Base-by-base conservation (phyloP, 2,329 filamentous ascomycete genomes). In the Ophiostoma australiae region DNA sequence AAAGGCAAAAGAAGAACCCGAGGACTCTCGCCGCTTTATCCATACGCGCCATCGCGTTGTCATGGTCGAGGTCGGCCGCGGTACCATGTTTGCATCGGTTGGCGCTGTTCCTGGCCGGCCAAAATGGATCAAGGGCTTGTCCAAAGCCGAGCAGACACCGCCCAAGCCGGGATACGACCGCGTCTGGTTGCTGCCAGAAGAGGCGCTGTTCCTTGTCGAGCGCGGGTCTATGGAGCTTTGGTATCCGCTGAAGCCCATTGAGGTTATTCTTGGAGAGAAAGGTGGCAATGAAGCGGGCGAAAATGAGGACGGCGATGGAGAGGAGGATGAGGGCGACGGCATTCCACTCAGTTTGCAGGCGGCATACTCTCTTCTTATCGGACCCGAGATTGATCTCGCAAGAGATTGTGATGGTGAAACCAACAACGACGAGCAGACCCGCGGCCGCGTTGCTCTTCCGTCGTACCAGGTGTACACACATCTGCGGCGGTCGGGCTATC, bases 341-440 rank as follows among this genome's bases (percentile, higher is more conserved):
- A 79, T 95, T n/a, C 93, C 94, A 0, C 89, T 99, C 83, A 97
- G 92, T 79, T 81, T 98, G 55, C 92, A 98, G 79, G 94, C 91
- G 6, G 93, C 93, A 0, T 98, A 98, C 82, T 87, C 94, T 5
- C 86, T 93, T 31, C 89, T 97, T 70, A 86, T 97, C 74, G 93
- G 93, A 1, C 82, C 86, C 33, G 90, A 92, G 67, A 85, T 82
- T 5, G 85, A 63, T 17, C 15, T 88, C 73, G 15, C n/a, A 1
- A 41, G n/a, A 48, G 17, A 48, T 6, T 7, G 17, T 17, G 44
- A 27, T 41, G 67, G 41, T 23, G 31, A 17, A 3, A 61, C 8
- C 79, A 11, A 7, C 20, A 20, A 33, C 23, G 17, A 48, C 37
- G 37, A 31, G 6, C 37, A 27, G n/a, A 44, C 8, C 4, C 66